Conservation (phyloP, 1,139 yeast genomes). For the Saccharomyces hybrid region DNA sequence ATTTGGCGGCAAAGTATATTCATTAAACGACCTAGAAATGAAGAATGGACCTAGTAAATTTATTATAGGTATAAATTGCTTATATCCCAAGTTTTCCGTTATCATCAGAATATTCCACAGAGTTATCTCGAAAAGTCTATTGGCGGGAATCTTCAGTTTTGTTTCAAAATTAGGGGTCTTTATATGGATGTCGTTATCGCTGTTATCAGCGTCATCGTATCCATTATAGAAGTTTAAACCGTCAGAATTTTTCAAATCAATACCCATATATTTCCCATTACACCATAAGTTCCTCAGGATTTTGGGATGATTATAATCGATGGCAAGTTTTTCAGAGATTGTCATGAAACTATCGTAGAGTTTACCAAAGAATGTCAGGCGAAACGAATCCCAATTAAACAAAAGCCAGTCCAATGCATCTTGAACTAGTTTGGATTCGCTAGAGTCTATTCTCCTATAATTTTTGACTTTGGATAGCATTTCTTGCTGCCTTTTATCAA, state of each 20-base stretch:
- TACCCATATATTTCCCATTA: slow-evolving; percentile 24
- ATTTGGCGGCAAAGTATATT: slow-evolving; percentile 26
- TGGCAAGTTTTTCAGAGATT: slow-evolving; percentile 28
- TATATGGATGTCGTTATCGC: slow-evolving; percentile 17
- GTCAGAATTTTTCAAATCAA: slow-evolving; percentile 20
- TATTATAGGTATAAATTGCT: slow-evolving; percentile 25
- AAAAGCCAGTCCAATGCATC: slow-evolving; percentile 26
- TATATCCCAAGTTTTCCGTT: slow-evolving; percentile 26
- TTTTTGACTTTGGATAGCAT: slow-evolving; percentile 18
- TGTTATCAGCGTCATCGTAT: not conserved
- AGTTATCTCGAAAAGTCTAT: slow-evolving; percentile 26
- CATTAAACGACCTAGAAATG: slow-evolving; percentile 32
- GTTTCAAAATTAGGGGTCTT: slow-evolving; percentile 22
- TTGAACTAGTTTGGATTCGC: slow-evolving; percentile 22
- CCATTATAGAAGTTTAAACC: slow-evolving; percentile 6
- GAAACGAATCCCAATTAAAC: slow-evolving; percentile 19
- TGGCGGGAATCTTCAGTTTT: slow-evolving; percentile 18
- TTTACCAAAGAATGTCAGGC: slow-evolving; percentile 27
- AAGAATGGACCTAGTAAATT: slow-evolving; percentile 28
- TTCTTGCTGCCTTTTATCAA: slow-evolving; percentile 24
- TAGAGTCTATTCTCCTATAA: slow-evolving; percentile 21
- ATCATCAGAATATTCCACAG: slow-evolving; percentile 22
- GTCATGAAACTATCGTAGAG: slow-evolving; percentile 32
- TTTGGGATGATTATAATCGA: slow-evolving; percentile 30
- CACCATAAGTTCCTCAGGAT: slow-evolving; percentile 31